Percentiles rank a stretch among this genome's conserved stretches.
Conservation (phyloP, 2,329 filamentous ascomycete species). For the Aspergillus caelatus region DNA sequence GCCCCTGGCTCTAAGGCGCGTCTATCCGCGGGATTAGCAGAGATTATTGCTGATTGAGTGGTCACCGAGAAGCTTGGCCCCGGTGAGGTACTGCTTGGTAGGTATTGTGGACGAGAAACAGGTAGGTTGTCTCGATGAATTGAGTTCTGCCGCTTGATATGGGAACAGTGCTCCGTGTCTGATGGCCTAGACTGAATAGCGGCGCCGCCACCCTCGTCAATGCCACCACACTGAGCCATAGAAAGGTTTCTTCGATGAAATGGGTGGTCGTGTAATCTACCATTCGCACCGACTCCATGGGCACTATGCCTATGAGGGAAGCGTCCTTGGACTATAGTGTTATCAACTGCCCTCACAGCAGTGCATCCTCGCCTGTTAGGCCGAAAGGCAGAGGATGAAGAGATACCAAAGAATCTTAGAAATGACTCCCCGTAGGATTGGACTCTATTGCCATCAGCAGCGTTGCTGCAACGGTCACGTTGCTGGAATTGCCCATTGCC, state of each 20-base stretch:
- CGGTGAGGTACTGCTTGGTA: background rate
- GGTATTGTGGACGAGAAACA: background rate
- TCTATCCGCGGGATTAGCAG: no score
- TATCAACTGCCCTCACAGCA: conserved; percentile 44
- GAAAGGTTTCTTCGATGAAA: conserved; percentile 37
- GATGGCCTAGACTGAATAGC: background rate
- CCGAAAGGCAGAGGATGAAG: conserved; percentile 17
- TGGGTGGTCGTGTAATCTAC: conserved; percentile 36
- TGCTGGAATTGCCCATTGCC: conserved; percentile 14
- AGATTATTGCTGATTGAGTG: background rate
- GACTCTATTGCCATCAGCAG: conserved; percentile 9
- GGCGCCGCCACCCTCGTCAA: background rate
- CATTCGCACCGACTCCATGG: conserved; percentile 39
- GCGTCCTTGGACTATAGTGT: conserved; percentile 43
- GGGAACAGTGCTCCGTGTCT: background rate
- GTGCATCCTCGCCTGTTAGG: conserved; percentile 23
- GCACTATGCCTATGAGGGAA: conserved; percentile 45
- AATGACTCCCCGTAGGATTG: conserved; percentile 29
- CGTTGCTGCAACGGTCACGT: background rate
- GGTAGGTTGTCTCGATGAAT: background rate
- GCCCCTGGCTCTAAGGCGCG: background rate
- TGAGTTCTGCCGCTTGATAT: background rate
- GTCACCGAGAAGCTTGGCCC: background rate
- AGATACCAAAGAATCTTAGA: conserved; percentile 34
- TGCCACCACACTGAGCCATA: conserved; percentile 19